Base-by-base conservation (phyloP, 352 stramenopile genomes). In the Pythium plurisporium region DNA sequence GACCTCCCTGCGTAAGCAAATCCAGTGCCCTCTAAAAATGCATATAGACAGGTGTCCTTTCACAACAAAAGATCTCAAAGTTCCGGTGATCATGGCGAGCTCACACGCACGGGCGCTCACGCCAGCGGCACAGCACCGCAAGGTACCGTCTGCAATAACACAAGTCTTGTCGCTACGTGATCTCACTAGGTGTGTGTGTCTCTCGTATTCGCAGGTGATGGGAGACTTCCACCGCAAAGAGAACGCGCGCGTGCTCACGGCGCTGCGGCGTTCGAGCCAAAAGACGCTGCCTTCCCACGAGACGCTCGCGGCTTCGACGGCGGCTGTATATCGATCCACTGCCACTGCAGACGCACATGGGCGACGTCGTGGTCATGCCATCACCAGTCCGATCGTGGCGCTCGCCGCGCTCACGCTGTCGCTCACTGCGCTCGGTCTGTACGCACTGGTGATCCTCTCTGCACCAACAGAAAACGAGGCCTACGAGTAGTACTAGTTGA, bases 51-150 rank as follows among this genome's bases (percentile, higher is more conserved):
- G n/a, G n/a, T n/a, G n/a, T n/a, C n/a, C n/a, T n/a, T n/a, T n/a
- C n/a, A n/a, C 36, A 26, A 11, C 6, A 14, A 27, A 41, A 52
- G 27, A 52, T 36, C 45, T 12, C 27, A 5, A 19, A 27, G 37
- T 41, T n/a, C 15, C 1, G 5, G 23, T 25, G 23, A 50, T 5
- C 68, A 64, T 64, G 56, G 29, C 67, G 25, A 63, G 68, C 14
- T 59, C 36, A 25, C 27, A 42, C 48, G 26, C 70, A 20, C 69
- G 73, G 36, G 43, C 51, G 7, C 63, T 82, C 57, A 84, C 73
- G 47, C 70, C 76, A 14, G 79, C 72, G 19, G 50, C 70, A 44
- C 77, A 88, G 55, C 75, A 90, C 43, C 77, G 77, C 63, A 83
- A 73, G 41, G 79, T 81, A 49, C 11, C 52, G 30, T 3, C 1